Evolutionary conservation across 108 stramenopile species (phyloP), one percentile per base, ranked within the genome.

Genomic region (Cyclotella cryptica): DNA sequence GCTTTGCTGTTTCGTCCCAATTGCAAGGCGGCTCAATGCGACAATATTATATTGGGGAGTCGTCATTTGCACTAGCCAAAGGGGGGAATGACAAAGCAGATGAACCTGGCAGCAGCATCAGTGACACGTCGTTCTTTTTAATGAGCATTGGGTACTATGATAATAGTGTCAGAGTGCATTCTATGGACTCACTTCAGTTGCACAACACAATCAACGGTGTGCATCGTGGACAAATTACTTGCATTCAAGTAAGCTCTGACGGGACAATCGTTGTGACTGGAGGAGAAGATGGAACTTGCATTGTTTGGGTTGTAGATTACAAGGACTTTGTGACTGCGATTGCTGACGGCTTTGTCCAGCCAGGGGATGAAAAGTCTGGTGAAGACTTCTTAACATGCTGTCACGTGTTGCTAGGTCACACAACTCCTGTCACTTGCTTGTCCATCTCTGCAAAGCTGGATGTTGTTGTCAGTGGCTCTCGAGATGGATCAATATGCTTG

Each of bases 61-160:
- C 73, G 64, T 91, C 89, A 15, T 95, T 95, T 81, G 94, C 86
- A 6, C 57, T 92, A 7, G 82, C 88, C 9, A 54, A 91, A 28
- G 89, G 87, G 17, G 88, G 87, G 12, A 71, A 57, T 55, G 84
- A 81, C 43, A 85, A 77, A 62, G 85, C 88, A 66, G 17, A 49
- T 35, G 67, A 68, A 22, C 40, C 14, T 5, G 61, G 87, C 35
- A 72, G 69, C 69, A 77, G 52, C 45, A 77, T 40, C 22, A 54
- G 83, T 26, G 93, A 92, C 22, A 66, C 87, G 12, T 78, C 90
- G 0, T 66, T 69, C 27, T 71, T 88, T 40, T 59, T 94, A 43
- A 54, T 92, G 57, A 90, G 89, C 74, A 90, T 87, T 74, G 90
- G 89, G 13, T 93, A 92, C 66, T 90, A 87, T 76, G 92, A 95